These are phyloP conservation scores for Barnettozyma pratensis DNA, from an alignment of 805 yeast genomes.

Conservation along the genomic window DNA sequence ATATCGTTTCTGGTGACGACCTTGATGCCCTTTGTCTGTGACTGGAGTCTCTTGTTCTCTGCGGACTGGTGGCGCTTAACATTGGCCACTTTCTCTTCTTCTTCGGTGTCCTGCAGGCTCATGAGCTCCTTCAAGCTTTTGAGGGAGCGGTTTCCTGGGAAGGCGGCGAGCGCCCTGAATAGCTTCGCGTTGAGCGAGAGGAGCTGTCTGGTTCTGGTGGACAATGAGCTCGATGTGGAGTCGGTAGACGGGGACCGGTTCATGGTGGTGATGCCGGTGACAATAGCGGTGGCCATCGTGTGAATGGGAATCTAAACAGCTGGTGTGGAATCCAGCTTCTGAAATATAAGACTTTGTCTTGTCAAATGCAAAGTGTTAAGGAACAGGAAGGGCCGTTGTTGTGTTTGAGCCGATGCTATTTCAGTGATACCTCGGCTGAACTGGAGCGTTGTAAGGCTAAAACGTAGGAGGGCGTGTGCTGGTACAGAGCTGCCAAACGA, in stretches of 20 bases:
- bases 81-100: not conserved
- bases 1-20: conserved; percentile 24
- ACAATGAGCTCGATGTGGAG: not conserved
- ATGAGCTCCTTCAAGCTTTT: not conserved
- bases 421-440: not conserved
- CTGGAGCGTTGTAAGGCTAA: not conserved
- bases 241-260: not conserved
- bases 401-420: too few species aligned
- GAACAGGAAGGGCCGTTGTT: too few species aligned
- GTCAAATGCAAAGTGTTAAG: too few species aligned
- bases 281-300: too few species aligned
- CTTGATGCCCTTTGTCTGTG: conserved; percentile 20
- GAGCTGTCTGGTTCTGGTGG: not conserved
- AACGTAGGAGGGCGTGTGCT: too few species aligned
- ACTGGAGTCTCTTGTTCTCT: not conserved
- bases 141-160: not conserved
- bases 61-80: not conserved
- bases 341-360: too few species aligned
- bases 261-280: not conserved
- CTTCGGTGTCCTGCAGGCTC: not conserved
- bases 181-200: not conserved
- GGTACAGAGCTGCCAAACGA: too few species aligned
- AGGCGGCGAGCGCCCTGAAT: not conserved
- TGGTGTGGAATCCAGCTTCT: too few species aligned
- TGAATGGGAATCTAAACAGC: too few species aligned